Conservation (phyloP, 2,329 filamentous ascomycete species). For the Leptosphaerulina australis region DNA sequence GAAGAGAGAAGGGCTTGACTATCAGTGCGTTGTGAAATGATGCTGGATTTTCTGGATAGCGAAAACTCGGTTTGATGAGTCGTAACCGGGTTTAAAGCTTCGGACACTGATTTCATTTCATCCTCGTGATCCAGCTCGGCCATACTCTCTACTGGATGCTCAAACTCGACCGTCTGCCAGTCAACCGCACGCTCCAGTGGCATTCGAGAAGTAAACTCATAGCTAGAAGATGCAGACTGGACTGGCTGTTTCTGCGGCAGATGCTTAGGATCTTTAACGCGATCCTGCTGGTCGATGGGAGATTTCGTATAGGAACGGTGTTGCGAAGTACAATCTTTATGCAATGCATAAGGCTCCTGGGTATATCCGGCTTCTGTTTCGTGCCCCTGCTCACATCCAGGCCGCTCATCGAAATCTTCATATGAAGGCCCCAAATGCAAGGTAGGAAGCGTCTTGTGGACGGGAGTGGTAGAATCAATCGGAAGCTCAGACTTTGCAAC, state of each 20-base stretch:
- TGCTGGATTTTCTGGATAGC: background rate
- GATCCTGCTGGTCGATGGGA: background rate
- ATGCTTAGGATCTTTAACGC: background rate
- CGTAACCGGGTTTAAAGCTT: background rate
- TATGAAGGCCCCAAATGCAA: background rate
- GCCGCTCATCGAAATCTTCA: background rate
- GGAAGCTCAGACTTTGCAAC: slow-evolving; percentile 24
- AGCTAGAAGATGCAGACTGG: background rate
- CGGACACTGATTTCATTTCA: background rate
- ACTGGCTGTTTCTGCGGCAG: background rate
- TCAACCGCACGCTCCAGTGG: background rate
- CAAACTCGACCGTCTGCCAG: background rate
- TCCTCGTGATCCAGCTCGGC: background rate
- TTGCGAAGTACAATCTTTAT: background rate
- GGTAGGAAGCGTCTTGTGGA: background rate
- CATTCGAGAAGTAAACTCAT: background rate
- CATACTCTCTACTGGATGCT: background rate
- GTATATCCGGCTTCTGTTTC: background rate
- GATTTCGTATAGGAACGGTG: background rate
- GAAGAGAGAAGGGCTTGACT: slow-evolving; percentile 11
- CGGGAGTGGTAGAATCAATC: slow-evolving; percentile 23
- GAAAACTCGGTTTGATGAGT: background rate
- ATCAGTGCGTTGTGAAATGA: background rate
- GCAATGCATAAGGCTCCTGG: background rate
- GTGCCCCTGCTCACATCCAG: background rate